Evolutionary conservation across 768 basidiomycete species (phyloP).

Genomic region (Rhizopogon vesiculosus): DNA sequence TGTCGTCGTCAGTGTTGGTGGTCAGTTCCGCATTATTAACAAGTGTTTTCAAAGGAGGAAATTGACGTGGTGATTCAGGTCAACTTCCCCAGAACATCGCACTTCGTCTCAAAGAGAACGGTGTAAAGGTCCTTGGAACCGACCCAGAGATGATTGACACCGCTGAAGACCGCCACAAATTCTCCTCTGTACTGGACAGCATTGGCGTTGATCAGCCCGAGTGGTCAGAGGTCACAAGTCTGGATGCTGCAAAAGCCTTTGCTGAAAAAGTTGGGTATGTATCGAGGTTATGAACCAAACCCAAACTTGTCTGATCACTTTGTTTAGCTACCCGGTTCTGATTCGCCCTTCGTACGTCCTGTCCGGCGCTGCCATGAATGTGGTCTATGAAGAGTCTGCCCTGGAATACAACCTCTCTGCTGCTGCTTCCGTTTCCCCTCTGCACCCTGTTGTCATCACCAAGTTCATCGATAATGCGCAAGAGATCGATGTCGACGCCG

Average conservation of each 20-base stretch:
- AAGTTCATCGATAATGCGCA: constrained; percentile 99
- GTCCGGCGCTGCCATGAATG: constrained; percentile 99
- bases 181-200: constrained; percentile 92
- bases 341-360: constrained; percentile 98
- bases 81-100: constrained; percentile 99
- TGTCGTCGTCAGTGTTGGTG: constrained; percentile 95
- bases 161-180: constrained; percentile 98
- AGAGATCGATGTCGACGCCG: constrained; percentile 97
- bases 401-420: constrained; percentile 95
- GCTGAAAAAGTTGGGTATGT: constrained; percentile 69
- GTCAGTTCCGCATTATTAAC: constrained; percentile 37
- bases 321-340: constrained; percentile 83
- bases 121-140: constrained; percentile 93
- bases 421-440: constrained; percentile 91
- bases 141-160: constrained; percentile 94
- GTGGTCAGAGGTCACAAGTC: constrained; percentile 87
- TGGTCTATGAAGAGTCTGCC: constrained; percentile 86
- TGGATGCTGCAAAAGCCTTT: constrained; percentile 89
- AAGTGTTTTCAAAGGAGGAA: not conserved
- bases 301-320: constrained; percentile 1
- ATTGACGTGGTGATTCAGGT: constrained; percentile 39
- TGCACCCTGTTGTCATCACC: constrained; percentile 97
- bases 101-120: constrained; percentile 84
- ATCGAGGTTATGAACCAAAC: constrained; percentile 18
- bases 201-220: constrained; percentile 96